Evolutionary conservation across 2,329 filamentous ascomycete genomes (phyloP).

Genomic region (Fusarium pseudocircinatum): DNA sequence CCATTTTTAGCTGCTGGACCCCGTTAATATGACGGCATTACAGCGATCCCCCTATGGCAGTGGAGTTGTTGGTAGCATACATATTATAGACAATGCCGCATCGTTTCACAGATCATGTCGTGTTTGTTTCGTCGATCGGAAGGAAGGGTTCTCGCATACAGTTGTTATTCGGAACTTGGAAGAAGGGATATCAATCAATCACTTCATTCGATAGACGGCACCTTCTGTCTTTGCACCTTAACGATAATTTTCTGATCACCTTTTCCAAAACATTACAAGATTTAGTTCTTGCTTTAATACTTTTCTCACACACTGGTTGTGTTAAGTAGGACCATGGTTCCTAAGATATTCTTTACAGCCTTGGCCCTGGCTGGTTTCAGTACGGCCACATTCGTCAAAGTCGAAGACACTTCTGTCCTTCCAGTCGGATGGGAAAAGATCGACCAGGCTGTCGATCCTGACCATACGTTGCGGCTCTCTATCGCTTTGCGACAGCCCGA

Average conservation of each 20-base stretch:
- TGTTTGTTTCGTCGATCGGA: not conserved
- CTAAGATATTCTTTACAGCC: conserved; percentile 11
- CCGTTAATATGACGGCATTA: conserved; percentile 34
- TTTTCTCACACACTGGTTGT: not conserved
- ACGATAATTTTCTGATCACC: not conserved
- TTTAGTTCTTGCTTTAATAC: not conserved
- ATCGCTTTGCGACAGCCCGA: conserved; percentile 48
- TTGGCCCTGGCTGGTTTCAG: conserved; percentile 41
- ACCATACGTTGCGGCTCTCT: conserved; percentile 43
- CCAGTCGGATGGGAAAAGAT: conserved; percentile 47
- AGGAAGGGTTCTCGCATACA: not conserved
- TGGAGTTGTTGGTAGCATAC: conserved; percentile 18
- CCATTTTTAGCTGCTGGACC: conserved; percentile 16
- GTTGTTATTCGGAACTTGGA: not conserved
- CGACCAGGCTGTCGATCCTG: conserved; percentile 32
- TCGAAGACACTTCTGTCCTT: conserved; percentile 43
- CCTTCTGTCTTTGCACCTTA: not conserved
- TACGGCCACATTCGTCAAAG: conserved; percentile 28
- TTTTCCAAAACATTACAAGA: not conserved
- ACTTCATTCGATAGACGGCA: not conserved
- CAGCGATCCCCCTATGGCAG: conserved; percentile 32
- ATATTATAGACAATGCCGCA: conserved; percentile 9
- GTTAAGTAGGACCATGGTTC: conserved; percentile 23
- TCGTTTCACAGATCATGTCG: not conserved
- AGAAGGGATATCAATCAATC: not conserved